phyloP scores from a whole-genome alignment of 176 grass and related monocot genomes.

The Ensete ventricosum region DNA sequence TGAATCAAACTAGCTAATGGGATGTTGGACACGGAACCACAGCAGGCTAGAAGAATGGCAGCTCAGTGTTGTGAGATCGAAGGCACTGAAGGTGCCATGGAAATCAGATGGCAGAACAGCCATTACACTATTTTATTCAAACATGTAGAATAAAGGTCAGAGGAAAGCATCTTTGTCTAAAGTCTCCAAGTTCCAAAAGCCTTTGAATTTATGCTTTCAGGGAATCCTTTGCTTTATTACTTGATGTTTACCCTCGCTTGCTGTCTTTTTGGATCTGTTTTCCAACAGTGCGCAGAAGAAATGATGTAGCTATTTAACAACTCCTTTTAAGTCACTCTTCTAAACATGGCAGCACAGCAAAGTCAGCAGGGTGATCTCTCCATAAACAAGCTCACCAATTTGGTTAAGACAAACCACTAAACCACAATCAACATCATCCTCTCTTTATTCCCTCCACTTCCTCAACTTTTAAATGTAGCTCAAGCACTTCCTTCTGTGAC shows the following conservation, averaged over 20 bases:
- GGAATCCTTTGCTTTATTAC: not conserved
- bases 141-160: not conserved
- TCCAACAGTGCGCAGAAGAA: not conserved
- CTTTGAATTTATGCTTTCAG: not conserved
- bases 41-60: not conserved
- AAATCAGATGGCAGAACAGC: not conserved
- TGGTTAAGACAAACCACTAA: not conserved
- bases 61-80: not conserved
- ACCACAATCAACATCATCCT: not conserved
- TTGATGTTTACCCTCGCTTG: not conserved
- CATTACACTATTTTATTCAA: not conserved
- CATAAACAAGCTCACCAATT: no score
- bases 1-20: no score
- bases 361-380: not conserved
- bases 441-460: conserved; percentile 4
- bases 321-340: no score
- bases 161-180: not conserved
- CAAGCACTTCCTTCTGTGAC: not conserved
- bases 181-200: not conserved
- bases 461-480: not conserved
- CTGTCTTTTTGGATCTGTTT: not conserved
- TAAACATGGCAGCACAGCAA: not conserved
- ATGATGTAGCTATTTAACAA: no score
- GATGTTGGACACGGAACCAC: no score
- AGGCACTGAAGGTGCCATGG: not conserved